Base-by-base conservation (phyloP, 352 stramenopile genomes). In the Thalassiosira livingstoniorum region DNA sequence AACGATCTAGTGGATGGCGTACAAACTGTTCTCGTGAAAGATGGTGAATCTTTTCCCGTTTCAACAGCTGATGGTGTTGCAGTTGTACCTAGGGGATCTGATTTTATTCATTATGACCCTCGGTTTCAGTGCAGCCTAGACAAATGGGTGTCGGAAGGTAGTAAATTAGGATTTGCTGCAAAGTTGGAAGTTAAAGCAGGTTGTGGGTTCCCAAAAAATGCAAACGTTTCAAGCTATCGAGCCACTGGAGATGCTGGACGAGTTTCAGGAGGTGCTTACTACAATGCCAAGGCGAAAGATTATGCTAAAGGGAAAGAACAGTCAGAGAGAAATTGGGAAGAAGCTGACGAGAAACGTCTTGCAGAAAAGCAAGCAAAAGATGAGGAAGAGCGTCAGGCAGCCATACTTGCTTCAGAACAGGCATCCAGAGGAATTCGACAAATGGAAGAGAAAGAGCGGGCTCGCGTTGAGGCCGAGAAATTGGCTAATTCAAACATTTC, bases 81-180 rank as follows among this genome's bases (percentile, higher is more conserved):
- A 0, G 69, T 83, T 43, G 51, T 78, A 4, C 51, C 75, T 0
- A 47, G 61, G 15, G 75, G 75, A 42, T 68, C 67, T 0, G 75
- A 83, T 61, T 83, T 83, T 51, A 29, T 83, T 27, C 55, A 83
- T 32, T 73, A 78, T 4, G 75, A 83, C 74, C 66, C 66, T 7
- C n/a, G 58, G 51, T 70, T 72, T 45, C 35, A 70, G 55, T 61
- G 39, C 25, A 57, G 58, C 27, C 66, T 83, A 55, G 58, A 83
- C 2, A 72, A 83, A 60, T 83, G 75, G 75, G 37, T 83, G 21
- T 54, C 51, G 4, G 75, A 83, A 32, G 75, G 67, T 15, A 65
- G 35, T 31, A 83, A 83, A 63, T 65, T 83, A 29, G 75, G 75
- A 15, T 83, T 74, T 74, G 57, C 75, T 13, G 54, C 66, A 34